Evolutionary conservation across 441 rosid genomes (phyloP), one percentile per base, ranked within the genome.

Genomic region (Croton laevigatus): DNA sequence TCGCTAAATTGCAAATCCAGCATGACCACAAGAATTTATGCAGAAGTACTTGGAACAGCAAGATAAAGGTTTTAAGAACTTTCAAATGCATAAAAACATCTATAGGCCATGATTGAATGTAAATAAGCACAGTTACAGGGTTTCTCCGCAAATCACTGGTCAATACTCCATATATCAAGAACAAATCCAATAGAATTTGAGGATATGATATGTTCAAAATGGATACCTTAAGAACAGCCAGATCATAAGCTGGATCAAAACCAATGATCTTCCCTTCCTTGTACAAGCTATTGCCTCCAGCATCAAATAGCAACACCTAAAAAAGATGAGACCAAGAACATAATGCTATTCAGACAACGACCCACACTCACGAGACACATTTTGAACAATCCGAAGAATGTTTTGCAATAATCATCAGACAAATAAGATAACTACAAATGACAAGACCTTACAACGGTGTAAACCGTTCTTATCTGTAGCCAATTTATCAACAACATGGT

Each of bases 401-500:
- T 57, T 22, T 22, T 13, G 10, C 23, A 58, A 48, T 9, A 19
- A 32, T 66, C 58, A 66, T 16, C n/a, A 11, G 37, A 60, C 32
- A 45, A 1, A 17, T 67, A 66, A 27, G 53, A 45, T 59, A 62
- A 20, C 45, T 36, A 20, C 13, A 60, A 66, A 74, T 66, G 68
- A 48, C 40, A 63, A 73, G 75, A 91, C 98, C 97, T 94, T 89
- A 82, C 96, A 90, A 78, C 91, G 88, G 73, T 89, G 90, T 61
- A 85, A 71, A 19, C 97, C 93, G 52, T 75, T 80, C 49, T 79
- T 77, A 79, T 91, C 97, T 1, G 95, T 87, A 44, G 88, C 94
- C 84, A 94, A 73, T 80, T 91, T 94, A 14, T 85, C 83, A 38
- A 90, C 83, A 45, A 91, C 97, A 73, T 94, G 98, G 79, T 90